A percentile compares a stretch with the other conserved stretches of the same genome.
These are phyloP conservation scores for Aphanomyces cochlioides DNA, from an alignment of 352 stramenopile species.

Conservation along the genomic window DNA sequence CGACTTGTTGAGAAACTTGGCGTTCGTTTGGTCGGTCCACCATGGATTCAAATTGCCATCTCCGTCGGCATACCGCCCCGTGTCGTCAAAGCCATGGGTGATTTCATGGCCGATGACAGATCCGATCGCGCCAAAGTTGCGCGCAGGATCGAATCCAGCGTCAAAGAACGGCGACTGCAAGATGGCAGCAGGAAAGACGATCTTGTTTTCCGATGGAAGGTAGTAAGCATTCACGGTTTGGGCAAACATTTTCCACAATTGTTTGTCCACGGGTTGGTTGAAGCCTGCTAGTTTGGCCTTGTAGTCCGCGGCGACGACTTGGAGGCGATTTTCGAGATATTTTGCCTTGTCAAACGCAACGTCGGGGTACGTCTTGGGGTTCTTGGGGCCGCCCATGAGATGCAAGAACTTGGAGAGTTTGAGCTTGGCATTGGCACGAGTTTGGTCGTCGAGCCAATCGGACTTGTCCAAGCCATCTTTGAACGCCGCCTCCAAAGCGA, in stretches of 20 bases:
- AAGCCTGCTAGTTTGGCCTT: slow-evolving; percentile 37
- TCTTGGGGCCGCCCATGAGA: slow-evolving; percentile 38
- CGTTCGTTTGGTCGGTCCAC: slow-evolving; percentile 74
- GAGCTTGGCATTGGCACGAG: slow-evolving; percentile 57
- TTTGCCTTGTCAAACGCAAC: neutral
- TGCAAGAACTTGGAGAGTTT: slow-evolving; percentile 87
- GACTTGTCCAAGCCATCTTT: slow-evolving; percentile 77
- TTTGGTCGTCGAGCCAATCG: slow-evolving; percentile 86
- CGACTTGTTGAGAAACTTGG: slow-evolving; percentile 45
- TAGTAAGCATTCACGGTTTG: slow-evolving; percentile 92
- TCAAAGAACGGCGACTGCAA: slow-evolving; percentile 93
- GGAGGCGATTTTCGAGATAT: slow-evolving; percentile 54
- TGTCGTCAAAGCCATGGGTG: slow-evolving; percentile 92
- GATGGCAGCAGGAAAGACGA: slow-evolving; percentile 95
- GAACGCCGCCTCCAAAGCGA: slow-evolving; percentile 52
- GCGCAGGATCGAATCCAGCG: slow-evolving; percentile 61
- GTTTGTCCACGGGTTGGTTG: slow-evolving; percentile 43
- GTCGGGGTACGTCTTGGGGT: neutral
- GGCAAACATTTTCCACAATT: slow-evolving; percentile 84
- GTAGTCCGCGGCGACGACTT: slow-evolving; percentile 39
- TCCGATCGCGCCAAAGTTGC: slow-evolving; percentile 90
- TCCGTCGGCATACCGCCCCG: slow-evolving; percentile 75
- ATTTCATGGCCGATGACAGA: slow-evolving; percentile 92
- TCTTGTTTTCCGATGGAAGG: slow-evolving; percentile 70
- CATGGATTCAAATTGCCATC: slow-evolving; percentile 86